Evolutionary conservation across 2,329 filamentous ascomycete genomes (phyloP), one percentile per base, ranked within the genome.

Genomic region (Colletotrichum echinochloae): DNA sequence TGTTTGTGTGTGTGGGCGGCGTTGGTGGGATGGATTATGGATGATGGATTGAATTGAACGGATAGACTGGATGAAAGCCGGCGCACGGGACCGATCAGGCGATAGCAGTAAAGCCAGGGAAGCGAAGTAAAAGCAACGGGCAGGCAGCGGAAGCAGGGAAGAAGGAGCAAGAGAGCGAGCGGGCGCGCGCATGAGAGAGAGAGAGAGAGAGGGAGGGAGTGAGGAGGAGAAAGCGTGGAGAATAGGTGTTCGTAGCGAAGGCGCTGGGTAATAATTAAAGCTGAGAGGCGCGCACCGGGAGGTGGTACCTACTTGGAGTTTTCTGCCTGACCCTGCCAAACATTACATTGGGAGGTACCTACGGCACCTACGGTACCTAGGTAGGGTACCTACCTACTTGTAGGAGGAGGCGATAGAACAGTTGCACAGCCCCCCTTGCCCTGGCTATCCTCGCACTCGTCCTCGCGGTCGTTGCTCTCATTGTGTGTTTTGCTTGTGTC

Each of bases 341-440:
- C 41, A 8, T 37, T 23, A 16, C 26, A 46, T 59, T 60, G 11
- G 41, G 41, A n/a, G 20, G 41, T 23, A 48, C 46, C 8, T 14
- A 39, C 37, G 12, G 7, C 4, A 39, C n/a, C n/a, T n/a, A n/a
- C n/a, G n/a, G n/a, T n/a, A n/a, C n/a, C n/a, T n/a, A n/a, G 46
- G 46, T 20, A 48, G 26, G n/a, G 12, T 18, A 6, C 28, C 18
- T 48, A 37, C n/a, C n/a, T 60, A 35, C 20, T 35, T n/a, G 56
- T 49, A 37, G 44, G 41, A 44, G 41, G 41, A 44, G 41, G 44
- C 41, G 28, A 60, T 44, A 12, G 59, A 61, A 61, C 44, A 23
- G n/a, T 37, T 61, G 59, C 59, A 61, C 57, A 60, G 44, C 30
- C 56, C 59, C 37, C 59, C 44, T 44, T 51, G 44, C 44, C 44